Evolutionary conservation across 768 basidiomycete species (phyloP), one percentile per base, ranked within the genome.

Genomic region (Macrolepiota dolichaula): DNA sequence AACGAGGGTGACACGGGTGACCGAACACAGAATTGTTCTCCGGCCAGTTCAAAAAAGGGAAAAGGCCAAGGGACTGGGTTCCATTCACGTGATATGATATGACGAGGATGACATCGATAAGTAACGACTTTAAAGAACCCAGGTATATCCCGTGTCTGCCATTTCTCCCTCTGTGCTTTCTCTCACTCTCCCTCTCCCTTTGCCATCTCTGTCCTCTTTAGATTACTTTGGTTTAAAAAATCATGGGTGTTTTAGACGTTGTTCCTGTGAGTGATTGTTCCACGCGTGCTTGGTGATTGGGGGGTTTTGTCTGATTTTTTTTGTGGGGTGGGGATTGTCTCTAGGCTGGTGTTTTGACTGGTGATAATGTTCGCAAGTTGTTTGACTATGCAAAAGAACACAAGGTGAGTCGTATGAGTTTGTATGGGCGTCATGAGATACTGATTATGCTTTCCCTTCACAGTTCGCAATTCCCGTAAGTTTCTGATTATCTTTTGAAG

Each of bases 331-430:
- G 42, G 7, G 12, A n/a, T 61, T 55, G 53, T 61, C 47, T 69
- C 47, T 69, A 96, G 95, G 81, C 94, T 73, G 96, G 96, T 65
- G 96, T 99, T 63, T 77, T 99, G 72, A 96, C 94, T 62, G 96
- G 96, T 74, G 91, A 96, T 67, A 85, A 98, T 73, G 91, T 94
- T 68, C 87, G 94, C 77, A 96, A 95, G 76, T 77, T 99, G 71
- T 96, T 98, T 73, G 88, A 96, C 68, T 97, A 96, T 73, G 96
- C 96, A 49, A 91, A 89, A 69, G 85, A 87, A 68, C 72, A 98
- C 74, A 80, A 95, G 81, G 96, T 94, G 64, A 64, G 82, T 59
- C 7, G 19, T 25, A 13, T 10, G 19, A 29, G 9, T 6, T 22
- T 44, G 42, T 44, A 10, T 22, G 1, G 19, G n/a, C n/a, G n/a